Base-by-base conservation (phyloP, 345 rosid species). In the Brassica incana region DNA sequence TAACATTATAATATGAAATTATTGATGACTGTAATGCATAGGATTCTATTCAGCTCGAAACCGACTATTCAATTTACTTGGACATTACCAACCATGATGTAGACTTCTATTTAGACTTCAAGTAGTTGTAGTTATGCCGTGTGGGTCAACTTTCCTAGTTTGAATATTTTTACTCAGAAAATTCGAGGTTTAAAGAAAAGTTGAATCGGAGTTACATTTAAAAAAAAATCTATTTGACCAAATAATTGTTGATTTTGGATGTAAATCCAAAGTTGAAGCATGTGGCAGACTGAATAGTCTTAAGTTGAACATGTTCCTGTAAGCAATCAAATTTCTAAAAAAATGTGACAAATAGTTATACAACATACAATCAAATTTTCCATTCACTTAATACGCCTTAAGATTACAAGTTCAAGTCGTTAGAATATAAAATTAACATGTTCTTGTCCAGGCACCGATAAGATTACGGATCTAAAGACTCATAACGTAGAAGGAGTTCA, bases 91-190 rank as follows among this genome's bases (percentile, higher is more conserved):
- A 52, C 71, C 60, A 65, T 71, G 77, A 78, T 27, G 54, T 65
- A 23, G 75, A 77, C 80, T 25, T 70, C 59, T 54, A 64, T 36
- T 16, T 71, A 20, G 72, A 71, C 72, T 54, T 4, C 61, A 56
- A 2, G 76, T 52, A 64, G 35, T 62, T 71, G 65, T 62, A 71
- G 71, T 43, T 43, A 43, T 50, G 71, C 15, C 75, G 36, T 50
- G 70, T 50, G 65, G 75, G 71, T 77, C 81, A 77, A 64, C 71
- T 77, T 70, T 70, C 30, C 25, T 33, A 32, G 63, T 32, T 70
- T 70, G 73, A 67, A 18, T 30, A 23, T 5, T 15, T 48, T 10
- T 43, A 43, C 50, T 43, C 50, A 43, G 14, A 43, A 43, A 3
- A 43, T 43, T 43, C 11, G 11, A 43, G 50, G 50, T 43, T 43